A percentile compares a stretch with the other conserved stretches of the same genome.
Conservation (phyloP, 495 filamentous ascomycete species). For the Penicillium canescens region DNA sequence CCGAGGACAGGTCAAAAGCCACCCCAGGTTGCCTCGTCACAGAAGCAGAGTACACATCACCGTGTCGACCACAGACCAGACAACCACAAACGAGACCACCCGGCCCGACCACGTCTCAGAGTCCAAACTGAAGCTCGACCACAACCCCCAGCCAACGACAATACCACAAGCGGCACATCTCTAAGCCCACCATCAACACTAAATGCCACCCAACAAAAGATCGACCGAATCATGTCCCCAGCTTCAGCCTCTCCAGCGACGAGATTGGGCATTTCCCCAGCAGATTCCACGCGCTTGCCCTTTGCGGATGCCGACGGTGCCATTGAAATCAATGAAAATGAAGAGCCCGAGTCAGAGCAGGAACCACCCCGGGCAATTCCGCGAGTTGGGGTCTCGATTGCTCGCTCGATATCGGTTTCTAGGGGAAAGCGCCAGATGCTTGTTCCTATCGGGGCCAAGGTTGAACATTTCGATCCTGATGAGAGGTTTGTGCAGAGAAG, state of each 20-base stretch:
- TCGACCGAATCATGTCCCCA: constrained; percentile 22
- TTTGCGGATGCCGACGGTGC: constrained; percentile 1
- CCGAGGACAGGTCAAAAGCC: not conserved
- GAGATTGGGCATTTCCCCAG: constrained; percentile 3
- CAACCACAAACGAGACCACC: not conserved
- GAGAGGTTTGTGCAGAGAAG: constrained; percentile 30
- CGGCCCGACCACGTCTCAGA: not conserved
- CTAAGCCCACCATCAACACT: constrained; percentile 12
- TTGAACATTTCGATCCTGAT: constrained; percentile 23
- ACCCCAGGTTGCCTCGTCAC: not conserved
- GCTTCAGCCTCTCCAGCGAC: constrained; percentile 10
- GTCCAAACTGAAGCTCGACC: not conserved
- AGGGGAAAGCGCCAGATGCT: constrained; percentile 37
- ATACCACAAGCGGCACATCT: constrained; percentile 8
- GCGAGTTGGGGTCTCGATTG: constrained; percentile 39
- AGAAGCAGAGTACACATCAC: not conserved
- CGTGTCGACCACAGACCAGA: not conserved
- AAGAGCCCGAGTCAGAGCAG: constrained; percentile 8
- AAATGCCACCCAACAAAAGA: constrained; percentile 7
- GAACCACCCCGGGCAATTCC: constrained; percentile 14
- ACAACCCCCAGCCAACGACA: constrained; percentile 14
- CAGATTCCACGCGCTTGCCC: constrained; percentile 16
- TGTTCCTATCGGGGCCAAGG: constrained; percentile 33
- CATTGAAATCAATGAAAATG: constrained; percentile 2
- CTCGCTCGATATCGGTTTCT: constrained; percentile 42